phyloP scores from a whole-genome alignment of 1,284 basidiomycete genomes.

The Puccinia hordei region DNA sequence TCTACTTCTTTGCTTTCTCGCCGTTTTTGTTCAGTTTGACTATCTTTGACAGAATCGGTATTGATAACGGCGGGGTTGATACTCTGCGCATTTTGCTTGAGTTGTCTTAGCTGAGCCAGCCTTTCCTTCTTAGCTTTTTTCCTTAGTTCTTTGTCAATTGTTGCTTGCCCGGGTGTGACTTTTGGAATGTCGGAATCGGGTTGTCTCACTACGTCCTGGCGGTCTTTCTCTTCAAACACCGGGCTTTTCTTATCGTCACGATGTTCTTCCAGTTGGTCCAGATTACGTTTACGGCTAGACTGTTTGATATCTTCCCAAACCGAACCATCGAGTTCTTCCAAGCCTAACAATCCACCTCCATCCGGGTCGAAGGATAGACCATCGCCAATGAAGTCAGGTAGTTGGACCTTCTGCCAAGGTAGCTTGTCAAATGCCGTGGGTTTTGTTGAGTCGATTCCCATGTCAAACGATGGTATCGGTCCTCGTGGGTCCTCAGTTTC shows the following conservation, averaged over 20 bases:
- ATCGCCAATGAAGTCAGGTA: slow-evolving; percentile 42
- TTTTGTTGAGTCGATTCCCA: slow-evolving; percentile 45
- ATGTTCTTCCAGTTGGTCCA: slow-evolving; percentile 9
- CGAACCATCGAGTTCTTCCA: slow-evolving; percentile 50
- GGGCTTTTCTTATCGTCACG: not conserved
- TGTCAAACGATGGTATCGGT: slow-evolving; percentile 23
- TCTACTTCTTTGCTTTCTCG: not conserved
- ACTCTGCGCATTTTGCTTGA: slow-evolving; percentile 8
- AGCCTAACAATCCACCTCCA: slow-evolving; percentile 45
- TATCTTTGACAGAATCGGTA: not conserved
- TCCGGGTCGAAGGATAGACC: slow-evolving; percentile 47
- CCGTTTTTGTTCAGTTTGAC: not conserved
- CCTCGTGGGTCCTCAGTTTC: not conserved
- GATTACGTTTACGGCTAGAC: slow-evolving; percentile 19
- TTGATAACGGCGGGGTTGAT: not conserved
- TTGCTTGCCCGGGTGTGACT: not conserved
- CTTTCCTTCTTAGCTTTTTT: slow-evolving; percentile 47
- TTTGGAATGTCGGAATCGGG: not conserved
- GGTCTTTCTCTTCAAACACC: not conserved
- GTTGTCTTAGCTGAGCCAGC: slow-evolving; percentile 25
- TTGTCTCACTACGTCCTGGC: not conserved
- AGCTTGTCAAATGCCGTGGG: slow-evolving; percentile 50
- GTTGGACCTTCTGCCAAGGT: slow-evolving; percentile 45
- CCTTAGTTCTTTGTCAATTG: slow-evolving; percentile 27
- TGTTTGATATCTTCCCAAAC: slow-evolving; percentile 44